Conservation (phyloP, 2,329 filamentous ascomycete species). For the Pseudogymnoascus sp. region DNA sequence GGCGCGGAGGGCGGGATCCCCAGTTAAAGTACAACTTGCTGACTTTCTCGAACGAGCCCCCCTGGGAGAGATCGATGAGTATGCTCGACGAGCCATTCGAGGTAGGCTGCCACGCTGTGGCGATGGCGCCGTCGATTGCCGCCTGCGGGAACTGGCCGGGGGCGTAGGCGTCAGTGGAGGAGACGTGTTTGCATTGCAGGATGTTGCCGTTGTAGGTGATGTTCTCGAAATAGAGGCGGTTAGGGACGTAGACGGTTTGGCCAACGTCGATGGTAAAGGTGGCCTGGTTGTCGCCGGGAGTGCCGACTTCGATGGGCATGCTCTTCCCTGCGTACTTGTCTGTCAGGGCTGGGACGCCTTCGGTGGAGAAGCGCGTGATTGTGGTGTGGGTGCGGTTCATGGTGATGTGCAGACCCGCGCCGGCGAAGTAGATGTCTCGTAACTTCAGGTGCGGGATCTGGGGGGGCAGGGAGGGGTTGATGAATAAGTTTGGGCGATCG, state of each 20-base stretch:
- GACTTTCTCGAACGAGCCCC: constrained; percentile 34
- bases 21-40: constrained; percentile 51
- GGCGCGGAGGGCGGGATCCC: constrained; percentile 47
- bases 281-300: constrained; percentile 31
- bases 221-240: constrained; percentile 48
- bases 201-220: constrained; percentile 53
- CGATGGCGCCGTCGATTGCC: constrained; percentile 57
- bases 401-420: constrained; percentile 52
- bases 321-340: constrained; percentile 49
- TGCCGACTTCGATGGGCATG: constrained; percentile 53
- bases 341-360: constrained; percentile 35
- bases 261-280: constrained; percentile 42
- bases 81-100: constrained; percentile 45
- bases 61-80: constrained; percentile 42
- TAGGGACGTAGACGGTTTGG: constrained; percentile 46
- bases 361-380: constrained; percentile 43
- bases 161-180: constrained; percentile 39
- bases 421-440: constrained; percentile 59
- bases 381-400: constrained; percentile 60
- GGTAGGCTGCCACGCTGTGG: constrained; percentile 59
- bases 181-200: constrained; percentile 53
- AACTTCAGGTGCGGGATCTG: constrained; percentile 55
- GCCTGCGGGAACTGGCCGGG: constrained; percentile 63
- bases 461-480: constrained; percentile 53
- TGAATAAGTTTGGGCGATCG: constrained; percentile 49